Conservation (phyloP, 2,329 filamentous ascomycete genomes). For the Tolypocladium pustulatum region DNA sequence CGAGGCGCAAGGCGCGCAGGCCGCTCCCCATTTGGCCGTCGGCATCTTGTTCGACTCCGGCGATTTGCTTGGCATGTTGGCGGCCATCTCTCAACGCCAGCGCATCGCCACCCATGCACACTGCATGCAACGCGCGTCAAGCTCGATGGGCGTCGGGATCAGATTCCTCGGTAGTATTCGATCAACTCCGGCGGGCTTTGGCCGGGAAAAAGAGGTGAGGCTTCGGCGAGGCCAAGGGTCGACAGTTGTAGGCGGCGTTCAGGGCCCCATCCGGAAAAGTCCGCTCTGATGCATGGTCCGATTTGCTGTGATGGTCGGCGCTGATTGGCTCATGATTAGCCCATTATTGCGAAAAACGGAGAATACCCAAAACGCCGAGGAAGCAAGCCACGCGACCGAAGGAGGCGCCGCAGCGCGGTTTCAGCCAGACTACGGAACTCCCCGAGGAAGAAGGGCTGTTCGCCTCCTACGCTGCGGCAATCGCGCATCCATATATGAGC, state of each 20-base stretch:
- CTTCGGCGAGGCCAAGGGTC: not conserved
- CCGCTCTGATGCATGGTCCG: slow-evolving; percentile 1
- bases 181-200: slow-evolving; percentile 10
- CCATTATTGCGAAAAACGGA: not conserved
- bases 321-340: slow-evolving; percentile 4
- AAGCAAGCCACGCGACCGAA: not conserved
- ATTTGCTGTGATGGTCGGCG: not conserved
- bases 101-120: slow-evolving; percentile 2
- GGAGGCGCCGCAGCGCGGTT: no score
- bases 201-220: not conserved
- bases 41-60: slow-evolving; percentile 18
- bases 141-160: not conserved
- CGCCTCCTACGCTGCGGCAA: no score
- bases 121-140: not conserved
- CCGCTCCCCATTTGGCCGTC: slow-evolving; percentile 37
- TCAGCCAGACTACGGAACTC: no score
- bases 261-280: slow-evolving; percentile 3
- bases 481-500: no score
- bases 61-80: slow-evolving; percentile 1
- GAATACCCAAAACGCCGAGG: slow-evolving; percentile 2
- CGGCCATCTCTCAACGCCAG: not conserved
- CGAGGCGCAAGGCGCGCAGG: slow-evolving; percentile 35
- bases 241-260: not conserved
- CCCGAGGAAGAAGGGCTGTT: no score
- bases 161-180: not conserved